Conservation (phyloP, 176 grass and related monocot genomes). For the Olyra latifolia region DNA sequence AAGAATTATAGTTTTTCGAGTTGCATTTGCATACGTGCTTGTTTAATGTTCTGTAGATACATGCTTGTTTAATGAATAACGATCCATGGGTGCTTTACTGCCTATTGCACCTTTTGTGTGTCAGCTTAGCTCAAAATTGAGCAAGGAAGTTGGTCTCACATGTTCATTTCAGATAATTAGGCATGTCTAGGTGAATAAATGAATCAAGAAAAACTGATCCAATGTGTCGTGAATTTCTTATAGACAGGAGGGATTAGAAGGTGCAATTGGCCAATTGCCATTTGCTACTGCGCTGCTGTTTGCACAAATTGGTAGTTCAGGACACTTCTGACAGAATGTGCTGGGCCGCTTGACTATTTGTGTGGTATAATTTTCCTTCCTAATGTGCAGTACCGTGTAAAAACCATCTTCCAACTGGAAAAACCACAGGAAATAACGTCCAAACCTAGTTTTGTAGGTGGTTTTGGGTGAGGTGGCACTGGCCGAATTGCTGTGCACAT, state of each 20-base stretch:
- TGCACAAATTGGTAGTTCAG: neutral
- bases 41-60: neutral
- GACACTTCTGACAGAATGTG: neutral
- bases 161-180: neutral
- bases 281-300: neutral
- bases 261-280: neutral
- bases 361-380: no score
- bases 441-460: no score
- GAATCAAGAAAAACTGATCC: neutral
- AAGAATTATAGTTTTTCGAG: neutral
- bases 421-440: no score
- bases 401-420: no score
- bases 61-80: neutral
- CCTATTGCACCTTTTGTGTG: neutral
- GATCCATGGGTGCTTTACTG: neutral
- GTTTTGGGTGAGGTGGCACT: no score
- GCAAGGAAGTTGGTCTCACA: neutral
- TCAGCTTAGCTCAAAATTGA: neutral
- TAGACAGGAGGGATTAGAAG: neutral
- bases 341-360: no score
- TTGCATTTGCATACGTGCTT: neutral
- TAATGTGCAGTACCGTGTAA: no score
- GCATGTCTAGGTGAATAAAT: neutral
- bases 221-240: neutral
- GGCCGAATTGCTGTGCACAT: no score